Evolutionary conservation across 2,329 filamentous ascomycete species (phyloP).

Genomic region (Rutstroemia sydowiana): DNA sequence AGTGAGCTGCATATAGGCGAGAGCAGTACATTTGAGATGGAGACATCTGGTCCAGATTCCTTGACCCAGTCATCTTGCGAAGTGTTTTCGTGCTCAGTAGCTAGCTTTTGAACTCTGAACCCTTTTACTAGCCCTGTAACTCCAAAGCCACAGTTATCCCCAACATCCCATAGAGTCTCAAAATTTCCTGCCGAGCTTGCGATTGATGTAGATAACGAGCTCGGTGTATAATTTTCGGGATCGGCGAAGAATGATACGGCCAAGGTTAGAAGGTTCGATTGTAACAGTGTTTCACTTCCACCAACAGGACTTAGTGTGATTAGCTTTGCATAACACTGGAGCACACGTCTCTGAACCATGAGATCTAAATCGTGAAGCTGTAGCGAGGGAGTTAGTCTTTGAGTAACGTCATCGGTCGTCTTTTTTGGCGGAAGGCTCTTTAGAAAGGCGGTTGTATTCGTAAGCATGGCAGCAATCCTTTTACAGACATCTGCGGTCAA

Average conservation of each 20-base stretch:
- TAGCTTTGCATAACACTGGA: conserved; percentile 91
- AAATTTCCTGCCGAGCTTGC: conserved; percentile 84
- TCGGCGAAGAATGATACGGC: conserved; percentile 90
- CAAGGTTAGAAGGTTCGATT: conserved; percentile 84
- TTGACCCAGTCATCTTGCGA: conserved; percentile 42
- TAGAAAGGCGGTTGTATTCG: conserved; percentile 88
- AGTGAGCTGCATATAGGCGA: conserved; percentile 75
- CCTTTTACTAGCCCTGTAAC: conserved; percentile 79
- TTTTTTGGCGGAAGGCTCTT: conserved; percentile 77
- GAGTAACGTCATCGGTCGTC: conserved; percentile 76
- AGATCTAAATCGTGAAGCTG: conserved; percentile 85
- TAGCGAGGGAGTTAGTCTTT: conserved; percentile 74
- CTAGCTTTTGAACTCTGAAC: conserved; percentile 63
- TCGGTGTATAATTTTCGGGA: conserved; percentile 79
- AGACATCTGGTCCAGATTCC: conserved; percentile 53
- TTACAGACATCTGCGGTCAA: conserved; percentile 92
- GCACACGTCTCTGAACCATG: conserved; percentile 85
- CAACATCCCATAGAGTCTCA: conserved; percentile 90
- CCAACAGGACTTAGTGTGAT: conserved; percentile 81
- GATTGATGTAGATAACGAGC: conserved; percentile 82
- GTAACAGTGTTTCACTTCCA: conserved; percentile 76
- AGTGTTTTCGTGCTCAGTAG: conserved; percentile 57
- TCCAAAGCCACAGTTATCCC: conserved; percentile 90
- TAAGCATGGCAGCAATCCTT: conserved; percentile 85
- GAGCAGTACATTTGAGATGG: conserved; percentile 53